These are phyloP conservation scores for Selaginella moellendorffii DNA, from an alignment of 75 land plant species.

Conservation along the genomic window DNA sequence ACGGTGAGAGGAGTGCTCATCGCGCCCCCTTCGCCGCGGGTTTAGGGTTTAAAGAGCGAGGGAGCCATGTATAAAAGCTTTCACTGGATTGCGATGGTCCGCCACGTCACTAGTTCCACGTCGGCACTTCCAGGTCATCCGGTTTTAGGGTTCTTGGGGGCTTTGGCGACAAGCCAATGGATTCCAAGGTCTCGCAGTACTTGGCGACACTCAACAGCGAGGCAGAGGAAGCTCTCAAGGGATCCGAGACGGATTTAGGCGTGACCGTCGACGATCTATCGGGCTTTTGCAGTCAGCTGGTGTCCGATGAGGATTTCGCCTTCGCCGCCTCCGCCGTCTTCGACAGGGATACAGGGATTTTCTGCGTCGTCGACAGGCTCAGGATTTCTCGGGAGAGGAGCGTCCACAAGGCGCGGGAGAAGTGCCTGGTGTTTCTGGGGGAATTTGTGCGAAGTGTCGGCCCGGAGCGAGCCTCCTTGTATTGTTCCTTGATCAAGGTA, in stretches of 20 bases:
- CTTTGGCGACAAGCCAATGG: too few species aligned
- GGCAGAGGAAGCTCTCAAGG: conserved; percentile 13
- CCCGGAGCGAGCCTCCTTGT: conserved; percentile 13
- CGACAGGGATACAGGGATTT: conserved; percentile 25
- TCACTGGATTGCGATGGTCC: background rate
- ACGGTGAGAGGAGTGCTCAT: background rate
- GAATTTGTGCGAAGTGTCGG: conserved; percentile 15
- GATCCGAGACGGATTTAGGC: conserved; percentile 19
- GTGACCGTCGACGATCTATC: conserved; percentile 15
- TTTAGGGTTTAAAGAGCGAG: background rate
- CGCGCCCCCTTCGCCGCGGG: background rate
- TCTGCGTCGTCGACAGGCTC: conserved; percentile 18
- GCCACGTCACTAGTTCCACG: background rate
- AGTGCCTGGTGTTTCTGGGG: conserved; percentile 14
- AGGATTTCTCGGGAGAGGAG: conserved; percentile 12
- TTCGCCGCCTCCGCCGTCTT: conserved; percentile 29
- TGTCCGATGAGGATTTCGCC: conserved; percentile 23
- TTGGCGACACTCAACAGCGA: conserved; percentile 22
- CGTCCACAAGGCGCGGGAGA: conserved; percentile 24
- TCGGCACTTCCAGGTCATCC: conserved; percentile 2
- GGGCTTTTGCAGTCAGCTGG: conserved; percentile 10
- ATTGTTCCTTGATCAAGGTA: conserved; percentile 26
- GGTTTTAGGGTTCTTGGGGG: too few species aligned
- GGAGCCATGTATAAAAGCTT: background rate
- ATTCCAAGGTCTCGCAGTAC: conserved; percentile 18